Percentiles rank a stretch among this genome's conserved stretches.
phyloP scores from a whole-genome alignment of 768 basidiomycete species.

The Suillus spraguei region DNA sequence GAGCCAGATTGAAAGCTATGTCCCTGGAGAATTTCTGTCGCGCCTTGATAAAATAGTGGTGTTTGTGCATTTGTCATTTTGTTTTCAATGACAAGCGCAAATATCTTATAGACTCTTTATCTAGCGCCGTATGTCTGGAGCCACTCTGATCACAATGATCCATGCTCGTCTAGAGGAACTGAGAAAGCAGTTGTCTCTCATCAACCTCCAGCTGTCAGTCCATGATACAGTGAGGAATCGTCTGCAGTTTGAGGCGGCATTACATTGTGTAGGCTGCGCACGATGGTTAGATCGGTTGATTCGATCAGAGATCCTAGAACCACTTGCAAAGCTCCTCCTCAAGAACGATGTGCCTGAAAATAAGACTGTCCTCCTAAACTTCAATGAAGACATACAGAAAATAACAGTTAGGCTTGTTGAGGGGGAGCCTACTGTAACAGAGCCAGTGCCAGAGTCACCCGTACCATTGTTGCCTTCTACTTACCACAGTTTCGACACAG shows the following conservation, averaged over 20 bases:
- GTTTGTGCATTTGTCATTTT: constrained; percentile 6
- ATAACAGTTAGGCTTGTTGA: constrained; percentile 9
- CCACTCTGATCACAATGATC: constrained; percentile 5
- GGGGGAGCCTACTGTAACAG: background rate
- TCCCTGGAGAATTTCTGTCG: constrained; percentile 11
- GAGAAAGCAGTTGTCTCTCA: constrained; percentile 8
- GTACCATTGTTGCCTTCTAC: background rate
- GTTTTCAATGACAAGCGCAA: background rate
- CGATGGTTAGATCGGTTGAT: constrained; percentile 11
- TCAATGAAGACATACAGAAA: constrained; percentile 2
- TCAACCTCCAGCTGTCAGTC: constrained; percentile 7
- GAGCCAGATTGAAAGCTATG: constrained; percentile 5
- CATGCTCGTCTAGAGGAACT: constrained; percentile 11
- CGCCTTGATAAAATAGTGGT: constrained; percentile 14
- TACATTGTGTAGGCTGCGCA: constrained; percentile 2
- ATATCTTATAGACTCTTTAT: background rate
- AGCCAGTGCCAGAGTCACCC: background rate
- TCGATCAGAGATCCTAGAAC: constrained; percentile 10
- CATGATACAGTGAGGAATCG: background rate
- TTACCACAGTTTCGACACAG: constrained; percentile 9
- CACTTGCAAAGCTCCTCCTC: constrained; percentile 11
- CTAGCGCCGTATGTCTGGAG: constrained; percentile 10
- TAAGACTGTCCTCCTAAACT: background rate
- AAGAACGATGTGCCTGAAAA: constrained; percentile 7
- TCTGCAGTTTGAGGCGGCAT: background rate